phyloP scores from a whole-genome alignment of 768 basidiomycete species.

The Lactarius trivialis region DNA sequence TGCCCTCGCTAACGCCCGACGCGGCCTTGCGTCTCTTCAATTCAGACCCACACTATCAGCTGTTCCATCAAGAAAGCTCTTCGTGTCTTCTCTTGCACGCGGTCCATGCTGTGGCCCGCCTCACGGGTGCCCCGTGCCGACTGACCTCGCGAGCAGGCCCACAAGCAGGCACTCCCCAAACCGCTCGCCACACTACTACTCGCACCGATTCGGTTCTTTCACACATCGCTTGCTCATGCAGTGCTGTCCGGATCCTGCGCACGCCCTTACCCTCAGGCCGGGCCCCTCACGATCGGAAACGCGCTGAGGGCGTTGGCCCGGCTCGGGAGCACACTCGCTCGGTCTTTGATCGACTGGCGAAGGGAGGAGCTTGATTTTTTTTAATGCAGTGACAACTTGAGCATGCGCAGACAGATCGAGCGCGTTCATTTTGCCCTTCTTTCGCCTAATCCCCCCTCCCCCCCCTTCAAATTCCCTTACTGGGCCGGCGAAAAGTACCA shows the following conservation, averaged over 20 bases:
- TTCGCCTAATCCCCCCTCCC: neutral
- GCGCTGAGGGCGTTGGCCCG: neutral
- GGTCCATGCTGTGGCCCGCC: neutral
- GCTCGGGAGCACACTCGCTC: neutral
- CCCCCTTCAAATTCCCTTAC: neutral
- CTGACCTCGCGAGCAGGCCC: neutral
- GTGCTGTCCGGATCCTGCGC: neutral
- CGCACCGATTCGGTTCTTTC: neutral
- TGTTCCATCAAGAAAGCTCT: neutral
- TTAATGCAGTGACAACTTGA: neutral
- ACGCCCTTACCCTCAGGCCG: neutral
- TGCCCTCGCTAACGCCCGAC: neutral
- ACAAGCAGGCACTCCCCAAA: neutral
- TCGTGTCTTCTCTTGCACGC: neutral
- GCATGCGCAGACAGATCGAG: neutral
- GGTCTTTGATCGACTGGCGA: neutral
- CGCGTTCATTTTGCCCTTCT: neutral
- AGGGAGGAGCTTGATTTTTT: neutral
- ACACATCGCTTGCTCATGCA: neutral
- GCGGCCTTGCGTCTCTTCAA: neutral
- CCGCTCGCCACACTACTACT: neutral
- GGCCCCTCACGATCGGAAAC: neutral
- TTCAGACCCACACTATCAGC: neutral
- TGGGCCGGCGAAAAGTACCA: neutral
- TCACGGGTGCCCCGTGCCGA: neutral